Base-by-base conservation (phyloP, 805 yeast genomes). In the Naumovozyma dairenensis region DNA sequence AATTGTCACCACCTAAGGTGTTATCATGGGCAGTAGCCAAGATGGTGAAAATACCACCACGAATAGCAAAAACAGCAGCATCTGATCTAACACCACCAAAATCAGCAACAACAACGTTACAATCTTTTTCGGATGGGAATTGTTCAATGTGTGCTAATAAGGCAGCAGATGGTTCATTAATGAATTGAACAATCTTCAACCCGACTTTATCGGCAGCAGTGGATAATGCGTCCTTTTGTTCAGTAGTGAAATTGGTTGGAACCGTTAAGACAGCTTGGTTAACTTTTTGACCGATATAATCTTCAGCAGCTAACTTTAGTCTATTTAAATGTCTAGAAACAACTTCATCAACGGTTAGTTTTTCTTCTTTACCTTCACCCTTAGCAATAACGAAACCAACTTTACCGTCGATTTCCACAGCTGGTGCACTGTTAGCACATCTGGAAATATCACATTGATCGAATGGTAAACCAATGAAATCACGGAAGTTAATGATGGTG, bases 31-130 rank as follows among this genome's bases (percentile, higher is more conserved):
- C 74, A 45, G 96, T 84, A 39, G 94, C 80, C 48, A 92, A 69
- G 30, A 85, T 68, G 36, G 98, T 89, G 64, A 83, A 71, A 46
- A 92, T 74, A 52, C 98, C 98, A 44, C 95, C 95, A 67, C 96
- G 78, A 34, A 80, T 82, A 26, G 96, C 77, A 50, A 92, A 67
- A 33, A 92, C 87, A 39, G 97, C 95, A 42, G 87, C 96, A 57
- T 92, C 97, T 27, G 94, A 79, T 64, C 97, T 74, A 48, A 86
- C 71, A 55, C 95, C 96, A 59, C 98, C 98, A 52, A 92, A 83
- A 62, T 92, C 98, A 35, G 94, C 93, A 47, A 92, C 96, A 32
- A 85, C 93, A 25, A 55, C 55, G 32, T 51, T 56, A 29, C 38
- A 51, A 30, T 57, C 62, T n/a, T 42, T 42, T 31, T 44, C 43